Evolutionary conservation across 176 grass and related monocot species (phyloP).

Genomic region (Juncus inflexus): DNA sequence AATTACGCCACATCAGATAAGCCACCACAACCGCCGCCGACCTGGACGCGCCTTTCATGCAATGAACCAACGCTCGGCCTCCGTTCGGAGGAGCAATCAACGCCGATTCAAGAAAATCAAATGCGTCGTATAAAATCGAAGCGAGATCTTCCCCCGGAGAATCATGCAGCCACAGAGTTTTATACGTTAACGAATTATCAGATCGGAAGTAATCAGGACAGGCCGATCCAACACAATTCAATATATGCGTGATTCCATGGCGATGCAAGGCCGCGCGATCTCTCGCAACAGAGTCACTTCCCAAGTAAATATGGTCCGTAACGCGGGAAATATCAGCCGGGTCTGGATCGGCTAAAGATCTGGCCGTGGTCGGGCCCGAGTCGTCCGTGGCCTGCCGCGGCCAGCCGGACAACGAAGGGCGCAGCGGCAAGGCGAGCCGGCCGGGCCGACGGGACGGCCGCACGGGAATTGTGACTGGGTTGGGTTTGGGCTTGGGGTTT

Average conservation of each 20-base stretch:
- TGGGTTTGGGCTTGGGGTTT: slow-evolving; percentile 2
- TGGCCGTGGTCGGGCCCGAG: slow-evolving; percentile 4
- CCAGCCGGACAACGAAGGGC: slow-evolving; percentile 28
- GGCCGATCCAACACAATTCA: slow-evolving; percentile 45
- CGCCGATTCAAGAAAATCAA: slow-evolving; percentile 46
- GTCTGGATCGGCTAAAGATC: slow-evolving; percentile 8
- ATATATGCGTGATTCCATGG: slow-evolving; percentile 45
- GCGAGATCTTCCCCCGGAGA: slow-evolving; percentile 47
- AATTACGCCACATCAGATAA: slow-evolving; percentile 54
- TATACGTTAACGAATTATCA: slow-evolving; percentile 32
- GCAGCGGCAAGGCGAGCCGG: slow-evolving; percentile 30
- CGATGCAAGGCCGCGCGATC: slow-evolving; percentile 40
- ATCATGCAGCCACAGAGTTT: slow-evolving; percentile 49
- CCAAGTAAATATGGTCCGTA: slow-evolving; percentile 40
- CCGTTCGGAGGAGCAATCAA: slow-evolving; percentile 15
- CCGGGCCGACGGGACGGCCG: slow-evolving; percentile 29
- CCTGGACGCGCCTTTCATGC: slow-evolving; percentile 38
- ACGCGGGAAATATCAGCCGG: slow-evolving; percentile 36
- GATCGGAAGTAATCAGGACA: slow-evolving; percentile 43
- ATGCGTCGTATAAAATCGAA: slow-evolving; percentile 45
- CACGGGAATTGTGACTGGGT: neutral
- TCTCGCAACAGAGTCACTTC: slow-evolving; percentile 39
- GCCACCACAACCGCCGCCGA: slow-evolving; percentile 43
- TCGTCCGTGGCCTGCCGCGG: slow-evolving; percentile 38
- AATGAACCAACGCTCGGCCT: slow-evolving; percentile 46